These are phyloP conservation scores for Stenogyne calaminthoides DNA, from an alignment of 305 asterid species.

Conservation along the genomic window DNA sequence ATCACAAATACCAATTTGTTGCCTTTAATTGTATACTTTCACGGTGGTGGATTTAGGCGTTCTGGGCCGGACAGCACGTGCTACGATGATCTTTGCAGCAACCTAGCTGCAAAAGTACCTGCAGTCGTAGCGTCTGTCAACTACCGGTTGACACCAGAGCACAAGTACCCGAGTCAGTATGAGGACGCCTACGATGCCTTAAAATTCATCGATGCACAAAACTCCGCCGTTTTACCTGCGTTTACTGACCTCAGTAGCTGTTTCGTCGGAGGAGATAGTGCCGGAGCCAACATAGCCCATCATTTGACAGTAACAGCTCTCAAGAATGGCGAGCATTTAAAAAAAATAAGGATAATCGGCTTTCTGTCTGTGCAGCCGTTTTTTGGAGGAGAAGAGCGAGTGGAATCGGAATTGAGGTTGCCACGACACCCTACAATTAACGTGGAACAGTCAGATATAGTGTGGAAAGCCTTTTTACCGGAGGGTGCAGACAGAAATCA, in stretches of 20 bases:
- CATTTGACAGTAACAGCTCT: no score
- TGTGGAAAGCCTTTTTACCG: constrained; percentile 43
- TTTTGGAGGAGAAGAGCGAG: constrained; percentile 48
- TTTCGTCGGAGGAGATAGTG: background rate
- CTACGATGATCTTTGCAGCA: background rate
- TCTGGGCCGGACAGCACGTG: background rate
- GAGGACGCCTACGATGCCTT: background rate
- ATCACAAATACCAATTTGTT: no score
- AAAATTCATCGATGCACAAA: background rate
- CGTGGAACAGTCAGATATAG: constrained; percentile 15
- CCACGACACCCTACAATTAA: no score
- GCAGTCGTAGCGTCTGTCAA: background rate
- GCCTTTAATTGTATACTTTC: no score
- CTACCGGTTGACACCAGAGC: background rate
- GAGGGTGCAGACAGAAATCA: constrained; percentile 36
- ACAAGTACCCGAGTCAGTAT: background rate
- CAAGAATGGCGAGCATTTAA: background rate
- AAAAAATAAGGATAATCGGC: constrained; percentile 30
- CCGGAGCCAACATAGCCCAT: background rate
- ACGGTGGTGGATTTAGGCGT: background rate
- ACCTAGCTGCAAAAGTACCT: background rate
- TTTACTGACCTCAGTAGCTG: background rate
- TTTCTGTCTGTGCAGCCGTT: constrained; percentile 37
- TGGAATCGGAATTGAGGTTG: background rate
- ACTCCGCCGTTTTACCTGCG: background rate